Percentiles rank a stretch among this genome's conserved stretches.
Evolutionary conservation across 192 early-diverging fungal species (phyloP).

Genomic region (Funneliformis geosporum): DNA sequence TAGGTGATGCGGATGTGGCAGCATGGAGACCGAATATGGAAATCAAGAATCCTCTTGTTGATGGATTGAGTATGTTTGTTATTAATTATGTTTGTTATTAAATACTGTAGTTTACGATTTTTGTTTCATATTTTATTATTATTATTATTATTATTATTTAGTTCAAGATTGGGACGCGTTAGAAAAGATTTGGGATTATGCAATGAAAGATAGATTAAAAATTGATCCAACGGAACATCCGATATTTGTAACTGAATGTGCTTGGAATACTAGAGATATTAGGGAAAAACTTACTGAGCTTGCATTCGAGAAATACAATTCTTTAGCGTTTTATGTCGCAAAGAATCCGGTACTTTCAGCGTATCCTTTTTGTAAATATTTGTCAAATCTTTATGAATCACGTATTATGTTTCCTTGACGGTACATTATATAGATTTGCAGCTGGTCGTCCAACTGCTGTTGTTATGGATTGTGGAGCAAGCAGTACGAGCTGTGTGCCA

Average conservation of each 20-base stretch:
- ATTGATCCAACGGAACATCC: constrained; percentile 86
- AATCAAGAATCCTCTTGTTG: constrained; percentile 76
- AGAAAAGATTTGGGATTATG: constrained; percentile 90
- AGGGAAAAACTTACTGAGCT: constrained; percentile 89
- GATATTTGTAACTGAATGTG: constrained; percentile 85
- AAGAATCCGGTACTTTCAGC: constrained; percentile 91
- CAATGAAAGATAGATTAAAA: constrained; percentile 70
- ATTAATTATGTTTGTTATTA: no score
- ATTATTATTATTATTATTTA: constrained; percentile 36
- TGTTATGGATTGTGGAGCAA: constrained; percentile 91
- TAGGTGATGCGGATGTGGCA: constrained; percentile 70
- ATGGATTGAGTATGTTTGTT: constrained; percentile 71
- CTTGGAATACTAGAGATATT: constrained; percentile 84
- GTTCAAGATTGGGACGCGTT: constrained; percentile 94
- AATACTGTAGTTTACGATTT: no score
- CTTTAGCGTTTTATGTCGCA: constrained; percentile 93
- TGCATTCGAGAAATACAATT: constrained; percentile 92
- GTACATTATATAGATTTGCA: constrained; percentile 67
- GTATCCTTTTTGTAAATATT: constrained; percentile 47
- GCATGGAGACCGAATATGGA: constrained; percentile 81
- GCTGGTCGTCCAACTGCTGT: constrained; percentile 85
- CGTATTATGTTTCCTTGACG: constrained; percentile 3
- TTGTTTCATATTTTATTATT: background rate
- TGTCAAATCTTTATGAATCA: background rate
- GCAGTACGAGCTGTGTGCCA: constrained; percentile 87